phyloP scores from a whole-genome alignment of 2,329 filamentous ascomycete genomes.

The Neofusicoccum cordaticola region DNA sequence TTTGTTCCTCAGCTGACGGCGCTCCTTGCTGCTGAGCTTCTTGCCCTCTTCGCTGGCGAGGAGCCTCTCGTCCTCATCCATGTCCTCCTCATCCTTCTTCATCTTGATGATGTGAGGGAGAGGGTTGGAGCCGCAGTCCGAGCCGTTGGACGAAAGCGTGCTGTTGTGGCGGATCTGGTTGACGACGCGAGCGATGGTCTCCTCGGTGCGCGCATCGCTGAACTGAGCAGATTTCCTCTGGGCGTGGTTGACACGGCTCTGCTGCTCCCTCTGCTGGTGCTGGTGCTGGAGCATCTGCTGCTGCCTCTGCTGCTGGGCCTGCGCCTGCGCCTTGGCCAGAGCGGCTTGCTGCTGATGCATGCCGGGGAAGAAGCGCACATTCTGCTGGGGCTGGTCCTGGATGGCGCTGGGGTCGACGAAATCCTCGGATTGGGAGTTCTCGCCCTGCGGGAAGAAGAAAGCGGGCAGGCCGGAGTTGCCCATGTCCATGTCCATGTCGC shows the following conservation, averaged over 20 bases:
- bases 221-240: constrained; percentile 33
- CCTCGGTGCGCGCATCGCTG: constrained; percentile 59
- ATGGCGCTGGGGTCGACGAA: constrained; percentile 74
- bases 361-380: constrained; percentile 81
- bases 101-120: constrained; percentile 68
- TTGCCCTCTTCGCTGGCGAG: constrained; percentile 97
- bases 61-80: constrained; percentile 95
- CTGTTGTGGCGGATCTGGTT: constrained; percentile 85
- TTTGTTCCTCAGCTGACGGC: constrained; percentile 96
- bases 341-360: constrained; percentile 90
- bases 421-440: constrained; percentile 44
- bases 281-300: constrained; percentile 53
- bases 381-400: constrained; percentile 56
- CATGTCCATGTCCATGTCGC: constrained; percentile 67
- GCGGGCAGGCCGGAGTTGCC: constrained; percentile 47
- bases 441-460: constrained; percentile 61
- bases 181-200: constrained; percentile 89
- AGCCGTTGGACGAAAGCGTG: constrained; percentile 54
- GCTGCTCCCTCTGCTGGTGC: constrained; percentile 33
- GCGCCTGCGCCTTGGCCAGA: constrained; percentile 31
- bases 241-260: constrained; percentile 27
- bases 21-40: constrained; percentile 97
- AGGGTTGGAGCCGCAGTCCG: constrained; percentile 43
- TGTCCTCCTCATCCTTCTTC: constrained; percentile 95
- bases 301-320: constrained; percentile 48